Evolutionary conservation across 768 basidiomycete species (phyloP), one percentile per base, ranked within the genome.

Genomic region (Lactarius evosmus): DNA sequence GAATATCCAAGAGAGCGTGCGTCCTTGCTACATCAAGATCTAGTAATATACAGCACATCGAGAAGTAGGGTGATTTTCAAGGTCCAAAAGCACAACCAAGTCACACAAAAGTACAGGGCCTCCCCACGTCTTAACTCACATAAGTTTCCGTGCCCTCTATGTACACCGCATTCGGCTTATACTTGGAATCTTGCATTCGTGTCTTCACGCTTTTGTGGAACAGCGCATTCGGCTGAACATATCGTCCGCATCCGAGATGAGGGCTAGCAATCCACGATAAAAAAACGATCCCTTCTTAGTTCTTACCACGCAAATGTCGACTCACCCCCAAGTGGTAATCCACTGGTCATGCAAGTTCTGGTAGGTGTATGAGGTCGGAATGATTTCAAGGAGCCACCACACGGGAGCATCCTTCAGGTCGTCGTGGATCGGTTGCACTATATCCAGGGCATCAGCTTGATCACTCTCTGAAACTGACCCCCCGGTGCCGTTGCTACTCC

Each of bases 331-430:
- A 53, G 75, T 75, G 9, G 61, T 74, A 66, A 83, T 82, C 87
- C 87, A 89, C 12, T 67, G 70, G 1, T 85, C 83, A 1, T 79
- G 58, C 0, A 64, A 69, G 65, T 88, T 85, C 69, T 89, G 87
- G 78, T 80, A 85, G 33, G 76, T 71, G 68, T 78, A 82, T 44
- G 68, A 72, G 59, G 80, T 70, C 22, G 87, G 89, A 0, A 89
- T 46, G 38, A 88, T 74, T 73, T 91, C 89, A 41, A 90, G 73
- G n/a, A 88, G 46, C 87, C 86, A 86, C 89, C 89, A 91, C 1
- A 77, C 6, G 25, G 71, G 72, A 27, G 74, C 72, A 6, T 57
- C 50, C 71, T 77, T 72, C 49, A 91, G 73, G 63, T 76, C 62
- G 67, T 90, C 87, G 66, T 83, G 76, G 2, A 86, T 66, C 1